Conservation (phyloP, 805 yeast species). For the Zygosaccharomyces gambellarensis region DNA sequence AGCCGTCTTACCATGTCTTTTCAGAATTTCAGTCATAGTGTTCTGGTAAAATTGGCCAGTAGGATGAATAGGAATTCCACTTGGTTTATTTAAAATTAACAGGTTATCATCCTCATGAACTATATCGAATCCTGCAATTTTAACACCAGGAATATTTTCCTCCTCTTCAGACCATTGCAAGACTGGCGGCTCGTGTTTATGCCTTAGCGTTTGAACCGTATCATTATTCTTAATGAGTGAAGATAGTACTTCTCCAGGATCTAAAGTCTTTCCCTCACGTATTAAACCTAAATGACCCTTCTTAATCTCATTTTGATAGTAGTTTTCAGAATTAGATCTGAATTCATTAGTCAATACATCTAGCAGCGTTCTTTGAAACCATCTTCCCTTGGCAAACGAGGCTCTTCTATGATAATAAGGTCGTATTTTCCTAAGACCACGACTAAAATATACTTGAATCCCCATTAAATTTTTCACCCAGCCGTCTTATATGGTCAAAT, state of each 20-base stretch:
- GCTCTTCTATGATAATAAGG: conserved; percentile 39
- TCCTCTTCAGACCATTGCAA: conserved; percentile 33
- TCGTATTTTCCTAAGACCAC: conserved; percentile 38
- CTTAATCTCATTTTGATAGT: conserved; percentile 18
- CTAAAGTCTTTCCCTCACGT: conserved; percentile 16
- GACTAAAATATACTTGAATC: conserved; percentile 18
- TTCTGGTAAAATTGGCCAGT: conserved; percentile 76
- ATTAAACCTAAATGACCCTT: conserved; percentile 20
- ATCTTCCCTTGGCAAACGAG: conserved; percentile 42
- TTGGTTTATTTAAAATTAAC: conserved; percentile 87
- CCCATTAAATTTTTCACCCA: conserved; percentile 8
- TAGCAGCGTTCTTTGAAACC: conserved; percentile 38
- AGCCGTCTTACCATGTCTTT: conserved; percentile 49
- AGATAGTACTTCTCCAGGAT: conserved; percentile 13
- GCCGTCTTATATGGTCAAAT: no score
- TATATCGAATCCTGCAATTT: conserved; percentile 48
- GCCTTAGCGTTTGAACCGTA: conserved; percentile 37
- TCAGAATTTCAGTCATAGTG: conserved; percentile 70
- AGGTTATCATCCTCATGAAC: conserved; percentile 67
- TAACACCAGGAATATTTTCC: conserved; percentile 8
- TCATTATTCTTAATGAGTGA: conserved; percentile 27
- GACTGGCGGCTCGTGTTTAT: conserved; percentile 89
- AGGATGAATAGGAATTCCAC: conserved; percentile 94
- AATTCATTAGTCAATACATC: conserved; percentile 41
- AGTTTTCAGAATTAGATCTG: conserved; percentile 21